Conservation (phyloP, 352 stramenopile genomes). For the Pythium diclinum region DNA sequence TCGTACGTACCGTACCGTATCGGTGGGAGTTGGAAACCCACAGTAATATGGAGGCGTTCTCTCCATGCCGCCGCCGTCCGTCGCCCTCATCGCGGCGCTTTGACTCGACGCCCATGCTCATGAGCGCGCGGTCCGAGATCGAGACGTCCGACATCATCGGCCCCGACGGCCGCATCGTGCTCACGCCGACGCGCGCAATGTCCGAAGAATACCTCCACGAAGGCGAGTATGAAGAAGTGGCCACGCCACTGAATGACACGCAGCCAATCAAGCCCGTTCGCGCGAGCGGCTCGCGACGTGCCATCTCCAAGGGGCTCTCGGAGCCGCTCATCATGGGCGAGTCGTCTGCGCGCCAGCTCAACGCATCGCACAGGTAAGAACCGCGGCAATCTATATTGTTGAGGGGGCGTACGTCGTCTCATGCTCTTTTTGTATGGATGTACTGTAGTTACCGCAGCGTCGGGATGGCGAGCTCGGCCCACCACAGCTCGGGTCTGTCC, state of each 20-base stretch:
- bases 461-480: background rate
- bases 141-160: conserved; percentile 27
- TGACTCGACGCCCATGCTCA: conserved; percentile 32
- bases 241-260: conserved; percentile 15
- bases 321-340: conserved; percentile 21
- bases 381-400: background rate
- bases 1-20: background rate
- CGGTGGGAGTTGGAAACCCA: background rate
- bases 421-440: background rate
- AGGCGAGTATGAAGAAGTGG: conserved; percentile 19
- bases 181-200: conserved; percentile 20
- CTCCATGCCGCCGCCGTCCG: conserved; percentile 14
- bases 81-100: conserved; percentile 9
- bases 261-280: conserved; percentile 10
- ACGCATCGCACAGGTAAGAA: conserved; percentile 8
- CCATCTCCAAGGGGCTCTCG: conserved; percentile 13
- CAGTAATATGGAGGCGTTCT: conserved; percentile 19
- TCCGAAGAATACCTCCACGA: conserved; percentile 1
- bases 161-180: conserved; percentile 25
- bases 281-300: background rate
- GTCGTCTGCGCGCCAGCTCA: conserved; percentile 1
- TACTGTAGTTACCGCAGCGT: conserved; percentile 9
- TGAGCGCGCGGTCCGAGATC: conserved; percentile 24
- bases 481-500: conserved; percentile 8
- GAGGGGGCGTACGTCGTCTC: background rate